Conservation (phyloP, 176 grass and related monocot species). For the Zoysia pacifica region DNA sequence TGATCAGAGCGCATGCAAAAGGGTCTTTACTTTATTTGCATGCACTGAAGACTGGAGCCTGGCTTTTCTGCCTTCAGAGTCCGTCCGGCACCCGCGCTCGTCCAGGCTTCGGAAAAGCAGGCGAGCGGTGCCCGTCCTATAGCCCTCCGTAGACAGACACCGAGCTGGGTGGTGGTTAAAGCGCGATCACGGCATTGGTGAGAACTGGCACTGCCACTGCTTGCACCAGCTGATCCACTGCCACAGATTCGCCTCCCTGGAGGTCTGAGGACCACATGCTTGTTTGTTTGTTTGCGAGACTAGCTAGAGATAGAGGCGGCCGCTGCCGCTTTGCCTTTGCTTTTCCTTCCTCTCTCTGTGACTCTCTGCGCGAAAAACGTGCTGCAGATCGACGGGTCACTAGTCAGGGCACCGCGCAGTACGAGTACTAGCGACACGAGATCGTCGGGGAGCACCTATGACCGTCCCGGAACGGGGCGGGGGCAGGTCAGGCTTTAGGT, state of each 20-base stretch:
- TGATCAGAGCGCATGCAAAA: not conserved
- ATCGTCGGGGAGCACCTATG: not conserved
- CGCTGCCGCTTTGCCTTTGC: not conserved
- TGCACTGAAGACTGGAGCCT: not conserved
- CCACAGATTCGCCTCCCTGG: constrained; percentile 40
- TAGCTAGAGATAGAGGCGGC: too few relatives aligned
- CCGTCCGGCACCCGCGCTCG: not conserved
- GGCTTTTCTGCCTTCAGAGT: not conserved
- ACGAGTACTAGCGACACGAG: not conserved
- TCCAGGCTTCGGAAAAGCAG: constrained; percentile 12
- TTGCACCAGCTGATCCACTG: constrained; percentile 33
- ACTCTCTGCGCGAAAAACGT: not conserved
- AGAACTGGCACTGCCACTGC: constrained; percentile 40
- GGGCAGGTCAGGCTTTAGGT: constrained; percentile 18
- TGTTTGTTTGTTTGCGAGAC: not conserved
- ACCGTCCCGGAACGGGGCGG: not conserved
- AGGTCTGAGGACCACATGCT: constrained; percentile 32
- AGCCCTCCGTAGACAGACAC: not conserved
- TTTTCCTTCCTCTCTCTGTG: not conserved
- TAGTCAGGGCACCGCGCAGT: not conserved
- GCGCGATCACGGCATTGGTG: constrained; percentile 19
- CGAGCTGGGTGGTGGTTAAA: not conserved
- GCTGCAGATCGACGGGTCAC: not conserved
- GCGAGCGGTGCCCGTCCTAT: not conserved
- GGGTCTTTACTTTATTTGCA: constrained; percentile 10